Base-by-base conservation (phyloP, 2,329 filamentous ascomycete genomes). In the Aphanocladium album region DNA sequence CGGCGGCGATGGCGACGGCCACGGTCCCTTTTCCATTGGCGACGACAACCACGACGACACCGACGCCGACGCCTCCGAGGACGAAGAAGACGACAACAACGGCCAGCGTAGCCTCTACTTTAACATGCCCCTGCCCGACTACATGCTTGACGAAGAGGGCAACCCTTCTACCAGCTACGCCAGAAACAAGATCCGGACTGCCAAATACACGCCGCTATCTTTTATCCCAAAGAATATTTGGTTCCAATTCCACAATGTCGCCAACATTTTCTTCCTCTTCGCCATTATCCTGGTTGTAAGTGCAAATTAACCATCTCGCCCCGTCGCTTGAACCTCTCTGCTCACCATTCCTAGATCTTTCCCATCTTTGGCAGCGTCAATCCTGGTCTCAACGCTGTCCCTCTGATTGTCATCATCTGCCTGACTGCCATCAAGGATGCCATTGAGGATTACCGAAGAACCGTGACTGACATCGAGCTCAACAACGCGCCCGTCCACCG, bases 231-330 rank as follows among this genome's bases (percentile, higher is more conserved):
- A 98, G 79, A 98, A 99, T 76, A 72, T 99, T 70, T 99, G 89
- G 86, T 91, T 96, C 66, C 96, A 99, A 75, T 98, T 99, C 72
- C 93, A 99, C 77, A 98, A 98, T 71, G 89, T 99, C 69, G 95
- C 95, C 71, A 99, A 99, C 74, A 89, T 98, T 58, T 99, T 98
- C 78, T 99, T 99, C 83, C 81, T 98, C 67, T 97, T 98, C 77
- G 84, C 93, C 69, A 93, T 97, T 72, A 96, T 99, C 71, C 83
- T 99, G 62, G 88, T 89, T 70, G 95, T 98, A 88, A 82, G 93
- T 73, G n/a, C n/a, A n/a, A n/a, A 30, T 30, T 16, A 19, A 3
- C 4, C 2, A 21, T 52, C 14, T 25, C 27, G 7, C 41, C 45
- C 8, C 21, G 53, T 7, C 39, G 56, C 43, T 60, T 64, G 37